A percentile compares a stretch with the other conserved stretches of the same genome.
Evolutionary conservation across 169 alveolate genomes (phyloP).

Genomic region (Plasmodium billcollinsi): DNA sequence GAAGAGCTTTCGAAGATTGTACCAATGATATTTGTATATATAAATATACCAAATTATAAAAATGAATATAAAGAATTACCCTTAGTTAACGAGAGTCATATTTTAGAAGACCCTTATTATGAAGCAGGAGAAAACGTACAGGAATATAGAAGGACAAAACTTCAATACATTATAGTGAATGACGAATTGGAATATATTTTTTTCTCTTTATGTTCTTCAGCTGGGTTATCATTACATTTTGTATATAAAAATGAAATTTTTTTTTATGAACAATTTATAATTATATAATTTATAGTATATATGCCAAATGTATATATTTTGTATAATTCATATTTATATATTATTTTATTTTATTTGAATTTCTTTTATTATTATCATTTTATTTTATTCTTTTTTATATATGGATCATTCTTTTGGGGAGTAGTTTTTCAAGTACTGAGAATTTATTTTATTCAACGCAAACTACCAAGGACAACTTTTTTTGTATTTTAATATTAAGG

Average conservation of each 20-base stretch:
- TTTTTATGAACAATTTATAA: neutral
- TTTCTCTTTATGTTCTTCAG: constrained; percentile 73
- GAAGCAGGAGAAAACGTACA: constrained; percentile 21
- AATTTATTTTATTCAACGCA: constrained; percentile 39
- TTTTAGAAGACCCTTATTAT: constrained; percentile 9
- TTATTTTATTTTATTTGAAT: constrained; percentile 9
- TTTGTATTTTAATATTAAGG: constrained; percentile 50
- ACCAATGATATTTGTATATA: constrained; percentile 40
- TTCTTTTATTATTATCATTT: neutral
- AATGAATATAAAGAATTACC: constrained; percentile 52
- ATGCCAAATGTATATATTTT: no score
- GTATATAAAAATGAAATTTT: neutral
- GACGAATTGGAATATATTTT: constrained; percentile 49
- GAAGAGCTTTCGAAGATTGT: constrained; percentile 59
- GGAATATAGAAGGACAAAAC: constrained; percentile 6
- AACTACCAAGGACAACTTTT: constrained; percentile 40
- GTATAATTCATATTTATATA: neutral
- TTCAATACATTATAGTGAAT: constrained; percentile 38
- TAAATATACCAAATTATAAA: constrained; percentile 8
- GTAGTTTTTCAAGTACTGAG: constrained; percentile 71
- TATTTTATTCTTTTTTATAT: neutral
- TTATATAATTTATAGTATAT: no score
- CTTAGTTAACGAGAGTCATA: constrained; percentile 8
- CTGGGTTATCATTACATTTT: constrained; percentile 52
- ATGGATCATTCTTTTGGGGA: constrained; percentile 1